phyloP scores from a whole-genome alignment of 1,284 basidiomycete genomes.

The Schizophyllum commune region DNA sequence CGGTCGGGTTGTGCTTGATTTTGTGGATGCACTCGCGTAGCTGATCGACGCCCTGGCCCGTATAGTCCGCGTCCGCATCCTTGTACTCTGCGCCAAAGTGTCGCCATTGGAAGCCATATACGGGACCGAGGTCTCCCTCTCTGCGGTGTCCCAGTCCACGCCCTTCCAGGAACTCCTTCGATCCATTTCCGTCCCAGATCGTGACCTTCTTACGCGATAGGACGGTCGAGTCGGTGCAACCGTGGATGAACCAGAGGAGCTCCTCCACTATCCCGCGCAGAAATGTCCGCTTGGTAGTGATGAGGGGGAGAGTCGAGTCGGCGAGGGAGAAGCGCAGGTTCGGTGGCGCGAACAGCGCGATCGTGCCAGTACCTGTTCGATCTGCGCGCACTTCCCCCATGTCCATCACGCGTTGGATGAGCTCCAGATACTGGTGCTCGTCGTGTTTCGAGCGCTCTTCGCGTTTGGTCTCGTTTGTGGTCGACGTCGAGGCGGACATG shows the following conservation, averaged over 20 bases:
- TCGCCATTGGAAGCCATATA: constrained; percentile 98
- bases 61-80: constrained; percentile 79
- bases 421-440: constrained; percentile 80
- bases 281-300: constrained; percentile 96
- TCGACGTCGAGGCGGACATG: background rate
- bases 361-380: constrained; percentile 88
- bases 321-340: constrained; percentile 81
- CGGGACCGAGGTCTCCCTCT: constrained; percentile 91
- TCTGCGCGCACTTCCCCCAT: constrained; percentile 76
- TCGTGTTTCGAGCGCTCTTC: constrained; percentile 40
- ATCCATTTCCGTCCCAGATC: constrained; percentile 98
- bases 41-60: constrained; percentile 91
- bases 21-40: constrained; percentile 82
- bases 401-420: constrained; percentile 71
- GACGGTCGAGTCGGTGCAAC: constrained; percentile 75
- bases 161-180: constrained; percentile 78
- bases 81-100: constrained; percentile 92
- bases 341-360: constrained; percentile 86
- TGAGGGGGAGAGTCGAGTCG: constrained; percentile 70
- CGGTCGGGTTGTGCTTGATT: constrained; percentile 91
- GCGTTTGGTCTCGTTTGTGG: background rate
- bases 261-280: constrained; percentile 90
- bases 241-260: constrained; percentile 91
- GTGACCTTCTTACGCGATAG: constrained; percentile 83
- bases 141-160: constrained; percentile 79